Conservation (phyloP, 495 filamentous ascomycete species). For the Talaromyces ruber region DNA sequence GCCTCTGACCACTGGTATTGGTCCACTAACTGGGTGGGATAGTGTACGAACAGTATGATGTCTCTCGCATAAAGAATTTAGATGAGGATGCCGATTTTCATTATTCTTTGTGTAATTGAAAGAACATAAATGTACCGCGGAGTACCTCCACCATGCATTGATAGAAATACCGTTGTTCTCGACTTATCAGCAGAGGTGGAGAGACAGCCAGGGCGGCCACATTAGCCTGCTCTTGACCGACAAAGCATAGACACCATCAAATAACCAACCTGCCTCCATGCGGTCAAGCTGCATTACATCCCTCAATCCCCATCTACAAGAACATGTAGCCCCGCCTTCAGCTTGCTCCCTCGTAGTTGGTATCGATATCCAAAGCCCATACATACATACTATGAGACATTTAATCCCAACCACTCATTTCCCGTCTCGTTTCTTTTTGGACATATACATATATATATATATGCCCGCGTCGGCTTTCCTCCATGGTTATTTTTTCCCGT, state of each 20-base stretch:
- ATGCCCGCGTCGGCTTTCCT: background rate
- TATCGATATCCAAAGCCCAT: background rate
- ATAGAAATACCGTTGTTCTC: background rate
- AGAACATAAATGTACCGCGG: background rate
- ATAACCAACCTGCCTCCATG: background rate
- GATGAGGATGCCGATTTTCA: background rate
- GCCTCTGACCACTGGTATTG: background rate
- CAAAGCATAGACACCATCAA: background rate
- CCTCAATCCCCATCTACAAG: too few relatives aligned
- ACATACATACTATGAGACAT: conserved; percentile 7
- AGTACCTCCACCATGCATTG: background rate
- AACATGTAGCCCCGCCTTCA: background rate
- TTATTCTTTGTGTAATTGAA: background rate
- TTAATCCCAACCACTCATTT: conserved; percentile 5
- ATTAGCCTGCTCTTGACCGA: background rate
- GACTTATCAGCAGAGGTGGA: background rate
- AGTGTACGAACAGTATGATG: background rate
- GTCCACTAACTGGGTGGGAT: background rate
- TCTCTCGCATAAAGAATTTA: background rate
- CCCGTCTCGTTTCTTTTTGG: background rate
- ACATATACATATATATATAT: background rate
- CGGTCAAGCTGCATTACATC: background rate
- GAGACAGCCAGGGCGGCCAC: background rate
- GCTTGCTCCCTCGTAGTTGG: background rate
- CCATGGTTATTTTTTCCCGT: background rate